Base-by-base conservation (phyloP, 2,329 filamentous ascomycete species). In the Periglandula ipomoeae region DNA sequence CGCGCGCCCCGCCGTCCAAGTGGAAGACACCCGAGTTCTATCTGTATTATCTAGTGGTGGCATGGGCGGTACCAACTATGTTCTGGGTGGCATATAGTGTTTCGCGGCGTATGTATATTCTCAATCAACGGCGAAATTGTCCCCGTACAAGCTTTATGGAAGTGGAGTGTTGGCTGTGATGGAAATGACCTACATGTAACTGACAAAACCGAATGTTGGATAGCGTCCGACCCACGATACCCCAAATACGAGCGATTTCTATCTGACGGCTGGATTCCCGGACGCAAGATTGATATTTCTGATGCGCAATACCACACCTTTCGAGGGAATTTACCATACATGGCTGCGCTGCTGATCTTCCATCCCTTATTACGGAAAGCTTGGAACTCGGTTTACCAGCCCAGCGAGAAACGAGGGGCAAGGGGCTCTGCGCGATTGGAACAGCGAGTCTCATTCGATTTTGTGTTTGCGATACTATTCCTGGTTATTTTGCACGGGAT, bases 1-100 rank as follows among this genome's bases (percentile, higher is more conserved):
- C 60, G 38, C 63, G 65, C 60, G 75, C 65, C 48, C 73, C 78
- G 52, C 79, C 81, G 32, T 78, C 90, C 39, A 85, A 79, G 82
- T 98, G 91, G 91, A 80, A 76, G 22, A 94, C 89, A 0, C 76
- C 78, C 3, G 93, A 98, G 68, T 97, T 93, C 70, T 85, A 81
- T 63, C 58, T 89, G 47, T 97, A 98, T 70, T 85, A 83, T 57
- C 43, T 85, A 19, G 68, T 87, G 55, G 79, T 96, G 58, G 53
- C 75, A 26, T 62, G 79, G 5, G 74, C 73, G 48, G 74, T 97
- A 23, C 88, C 89, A 8, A 77, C 82, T 59, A 98, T 98, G 90
- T 89, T 95, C 68, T 95, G 89, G 73, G 75, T 84, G n/a, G 84
- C 85, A 9, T 87, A 89, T 56, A 80, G 87, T 68, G 89, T 95